phyloP scores from a whole-genome alignment of 2,329 filamentous ascomycete genomes.

The Catunica adiposa region DNA sequence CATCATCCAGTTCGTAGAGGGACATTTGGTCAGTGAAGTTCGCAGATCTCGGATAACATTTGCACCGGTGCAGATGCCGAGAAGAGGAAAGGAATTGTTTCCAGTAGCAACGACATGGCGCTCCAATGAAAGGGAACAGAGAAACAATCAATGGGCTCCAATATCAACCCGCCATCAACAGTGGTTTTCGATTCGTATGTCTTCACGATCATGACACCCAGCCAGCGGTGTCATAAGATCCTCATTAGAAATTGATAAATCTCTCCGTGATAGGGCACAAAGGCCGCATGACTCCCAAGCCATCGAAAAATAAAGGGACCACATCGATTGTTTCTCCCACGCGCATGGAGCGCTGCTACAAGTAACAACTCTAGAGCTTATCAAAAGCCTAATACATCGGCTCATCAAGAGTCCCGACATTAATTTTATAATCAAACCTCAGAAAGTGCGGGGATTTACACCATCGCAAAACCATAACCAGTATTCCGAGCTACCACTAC shows the following conservation, averaged over 20 bases:
- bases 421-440: conserved; percentile 4
- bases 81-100: background rate
- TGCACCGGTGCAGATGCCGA: background rate
- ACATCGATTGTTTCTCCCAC: background rate
- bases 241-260: background rate
- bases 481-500: background rate
- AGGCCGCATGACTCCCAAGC: background rate
- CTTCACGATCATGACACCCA: conserved; percentile 1
- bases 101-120: background rate
- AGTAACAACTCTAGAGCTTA: background rate
- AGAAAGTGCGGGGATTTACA: background rate
- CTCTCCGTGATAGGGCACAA: background rate
- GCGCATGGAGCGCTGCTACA: background rate
- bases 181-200: background rate
- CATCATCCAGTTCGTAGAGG: conserved; percentile 21
- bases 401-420: background rate
- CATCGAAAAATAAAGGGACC: background rate
- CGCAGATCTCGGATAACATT: conserved; percentile 18
- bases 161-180: conserved; percentile 4
- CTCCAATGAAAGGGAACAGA: background rate
- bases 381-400: background rate
- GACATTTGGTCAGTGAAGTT: conserved; percentile 21
- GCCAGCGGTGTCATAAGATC: conserved; percentile 2
- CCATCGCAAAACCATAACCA: background rate
- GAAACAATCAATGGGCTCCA: background rate